These are phyloP conservation scores for Bipolaris victoriae DNA, from an alignment of 2,329 filamentous ascomycete species.

Conservation along the genomic window DNA sequence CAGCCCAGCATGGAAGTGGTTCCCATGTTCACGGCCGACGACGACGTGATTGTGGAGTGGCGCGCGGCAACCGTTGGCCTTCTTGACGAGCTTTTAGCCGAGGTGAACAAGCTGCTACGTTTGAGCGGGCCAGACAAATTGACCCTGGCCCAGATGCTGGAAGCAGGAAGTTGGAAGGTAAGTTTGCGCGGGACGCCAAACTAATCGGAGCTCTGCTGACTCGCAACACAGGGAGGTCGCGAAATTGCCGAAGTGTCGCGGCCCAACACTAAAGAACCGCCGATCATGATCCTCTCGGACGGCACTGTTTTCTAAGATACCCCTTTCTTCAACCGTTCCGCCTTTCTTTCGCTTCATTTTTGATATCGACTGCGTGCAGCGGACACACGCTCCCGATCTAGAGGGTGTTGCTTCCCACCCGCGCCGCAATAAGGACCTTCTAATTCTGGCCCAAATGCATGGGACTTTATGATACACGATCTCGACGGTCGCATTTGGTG, in stretches of 20 bases:
- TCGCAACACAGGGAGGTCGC: conserved; percentile 72
- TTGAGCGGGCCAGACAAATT: conserved; percentile 73
- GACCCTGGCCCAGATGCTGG: conserved; percentile 84
- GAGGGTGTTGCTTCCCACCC: conserved; percentile 6
- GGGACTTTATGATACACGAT: conserved; percentile 34
- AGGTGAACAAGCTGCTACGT: conserved; percentile 72
- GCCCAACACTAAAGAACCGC: conserved; percentile 94
- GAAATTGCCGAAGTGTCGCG: conserved; percentile 95
- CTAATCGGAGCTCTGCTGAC: conserved; percentile 5
- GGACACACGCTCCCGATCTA: conserved; percentile 25
- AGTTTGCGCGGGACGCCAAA: conserved; percentile 35
- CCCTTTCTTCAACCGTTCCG: conserved; percentile 40
- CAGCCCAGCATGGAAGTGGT: conserved; percentile 75
- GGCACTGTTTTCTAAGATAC: conserved; percentile 86
- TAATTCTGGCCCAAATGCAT: conserved; percentile 25
- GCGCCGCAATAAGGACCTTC: conserved; percentile 18
- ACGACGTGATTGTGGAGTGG: conserved; percentile 83
- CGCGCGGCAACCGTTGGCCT: conserved; percentile 76
- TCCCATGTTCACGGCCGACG: conserved; percentile 73
- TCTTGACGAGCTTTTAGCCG: conserved; percentile 70
- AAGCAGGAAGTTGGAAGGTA: conserved; percentile 98
- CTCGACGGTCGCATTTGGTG: conserved; percentile 34
- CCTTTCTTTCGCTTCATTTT: conserved; percentile 32
- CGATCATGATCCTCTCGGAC: conserved; percentile 94
- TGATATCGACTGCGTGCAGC: conserved; percentile 21